These are phyloP conservation scores for Amniculicola lignicola DNA, from an alignment of 495 filamentous ascomycete genomes.

Conservation along the genomic window DNA sequence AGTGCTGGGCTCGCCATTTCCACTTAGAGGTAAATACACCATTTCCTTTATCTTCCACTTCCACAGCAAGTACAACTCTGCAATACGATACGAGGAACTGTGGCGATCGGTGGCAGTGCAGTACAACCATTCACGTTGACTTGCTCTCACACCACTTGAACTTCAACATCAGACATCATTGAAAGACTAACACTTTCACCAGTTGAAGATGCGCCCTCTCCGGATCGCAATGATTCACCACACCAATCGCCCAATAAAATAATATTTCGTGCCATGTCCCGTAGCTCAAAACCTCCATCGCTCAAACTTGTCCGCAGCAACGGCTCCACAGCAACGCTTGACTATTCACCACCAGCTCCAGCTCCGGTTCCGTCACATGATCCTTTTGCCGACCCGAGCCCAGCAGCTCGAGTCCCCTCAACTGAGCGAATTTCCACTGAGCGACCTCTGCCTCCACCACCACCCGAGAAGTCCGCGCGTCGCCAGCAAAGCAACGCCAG, in stretches of 20 bases:
- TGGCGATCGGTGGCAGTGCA: too few species aligned
- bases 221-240: conserved; percentile 5
- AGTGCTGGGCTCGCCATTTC: conserved; percentile 23
- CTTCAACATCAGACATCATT: too few species aligned
- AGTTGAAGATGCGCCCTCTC: too few species aligned
- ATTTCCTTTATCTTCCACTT: background rate
- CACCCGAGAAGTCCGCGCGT: conserved; percentile 27
- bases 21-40: conserved; percentile 26
- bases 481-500: background rate
- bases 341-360: background rate
- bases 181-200: too few species aligned
- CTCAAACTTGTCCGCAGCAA: conserved; percentile 33
- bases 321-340: conserved; percentile 34
- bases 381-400: too few species aligned
- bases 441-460: conserved; percentile 25
- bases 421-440: conserved; percentile 2
- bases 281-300: conserved; percentile 25
- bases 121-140: too few species aligned
- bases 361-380: background rate
- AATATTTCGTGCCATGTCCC: conserved; percentile 21
- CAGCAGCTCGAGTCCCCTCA: background rate
- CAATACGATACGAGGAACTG: too few species aligned
- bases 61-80: background rate
- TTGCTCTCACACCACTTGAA: too few species aligned
- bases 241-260: conserved; percentile 14